Evolutionary conservation across 441 rosid genomes (phyloP).

Genomic region (Lepidium campestre): DNA sequence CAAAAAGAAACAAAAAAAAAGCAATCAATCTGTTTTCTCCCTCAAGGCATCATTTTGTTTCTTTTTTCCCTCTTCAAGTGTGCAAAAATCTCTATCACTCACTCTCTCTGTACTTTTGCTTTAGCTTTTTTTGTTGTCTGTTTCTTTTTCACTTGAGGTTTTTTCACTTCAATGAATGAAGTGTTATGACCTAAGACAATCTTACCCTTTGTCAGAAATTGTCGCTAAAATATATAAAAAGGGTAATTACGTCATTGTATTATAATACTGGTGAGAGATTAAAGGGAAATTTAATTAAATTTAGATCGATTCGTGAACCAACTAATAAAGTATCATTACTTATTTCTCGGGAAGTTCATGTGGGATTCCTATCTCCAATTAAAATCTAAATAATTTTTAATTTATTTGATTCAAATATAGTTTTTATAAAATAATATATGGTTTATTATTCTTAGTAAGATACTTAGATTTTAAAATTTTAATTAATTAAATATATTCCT

Average conservation of each 20-base stretch:
- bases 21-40: conserved; percentile 28
- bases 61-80: conserved; percentile 15
- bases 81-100: conserved; percentile 18
- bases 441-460: neutral
- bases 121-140: conserved; percentile 31
- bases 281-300: neutral
- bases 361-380: conserved; percentile 26
- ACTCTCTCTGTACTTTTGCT: conserved; percentile 2
- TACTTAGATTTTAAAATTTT: neutral
- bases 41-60: conserved; percentile 38
- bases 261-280: conserved; percentile 4
- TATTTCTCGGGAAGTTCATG: conserved; percentile 35
- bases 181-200: conserved; percentile 26
- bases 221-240: neutral
- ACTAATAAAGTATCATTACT: conserved; percentile 21
- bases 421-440: neutral
- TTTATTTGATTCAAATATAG: neutral
- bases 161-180: conserved; percentile 30
- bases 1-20: conserved; percentile 20
- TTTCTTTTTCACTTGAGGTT: conserved; percentile 26
- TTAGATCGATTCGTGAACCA: conserved; percentile 26
- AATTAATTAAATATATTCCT: neutral
- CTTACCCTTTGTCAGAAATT: conserved; percentile 25
- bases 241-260: conserved; percentile 7
- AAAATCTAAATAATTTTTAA: neutral